These are phyloP conservation scores for Aspergillus intermedius DNA, from an alignment of 2,329 filamentous ascomycete genomes.

Conservation along the genomic window DNA sequence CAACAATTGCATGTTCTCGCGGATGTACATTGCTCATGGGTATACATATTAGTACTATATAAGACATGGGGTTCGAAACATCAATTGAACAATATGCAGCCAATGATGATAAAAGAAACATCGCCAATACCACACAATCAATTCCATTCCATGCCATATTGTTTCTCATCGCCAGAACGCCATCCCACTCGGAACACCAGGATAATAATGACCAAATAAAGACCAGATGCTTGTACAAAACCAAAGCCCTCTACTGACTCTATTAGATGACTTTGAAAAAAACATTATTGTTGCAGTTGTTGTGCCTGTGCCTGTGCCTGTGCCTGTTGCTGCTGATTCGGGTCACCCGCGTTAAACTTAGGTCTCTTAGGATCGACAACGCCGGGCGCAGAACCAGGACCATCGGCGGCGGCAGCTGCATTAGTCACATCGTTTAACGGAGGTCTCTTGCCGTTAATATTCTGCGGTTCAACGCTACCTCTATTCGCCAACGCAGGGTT, in stretches of 20 bases:
- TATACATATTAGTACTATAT: background rate
- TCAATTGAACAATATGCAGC: background rate
- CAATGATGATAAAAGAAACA: background rate
- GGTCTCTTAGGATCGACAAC: slow-evolving; percentile 28
- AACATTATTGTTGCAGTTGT: background rate
- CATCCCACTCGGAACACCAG: background rate
- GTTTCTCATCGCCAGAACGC: background rate
- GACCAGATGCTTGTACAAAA: background rate
- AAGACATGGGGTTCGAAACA: background rate
- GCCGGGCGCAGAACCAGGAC: slow-evolving; percentile 17
- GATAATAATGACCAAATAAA: background rate
- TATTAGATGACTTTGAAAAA: background rate
- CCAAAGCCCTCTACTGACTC: background rate
- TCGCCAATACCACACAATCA: background rate
- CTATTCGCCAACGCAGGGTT: slow-evolving; percentile 15
- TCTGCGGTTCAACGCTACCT: slow-evolving; percentile 18
- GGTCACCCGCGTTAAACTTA: slow-evolving; percentile 16
- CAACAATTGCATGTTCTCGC: background rate
- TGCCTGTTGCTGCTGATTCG: slow-evolving; percentile 8
- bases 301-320: slow-evolving; percentile 7
- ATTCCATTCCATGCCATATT: background rate
- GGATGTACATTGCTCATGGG: background rate
- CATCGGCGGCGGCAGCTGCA: slow-evolving; percentile 15
- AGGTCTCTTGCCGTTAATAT: slow-evolving; percentile 36
- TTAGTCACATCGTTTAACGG: slow-evolving; percentile 43